These are phyloP conservation scores for Xerocomellus amylosporus DNA, from an alignment of 768 basidiomycete genomes.

Conservation along the genomic window DNA sequence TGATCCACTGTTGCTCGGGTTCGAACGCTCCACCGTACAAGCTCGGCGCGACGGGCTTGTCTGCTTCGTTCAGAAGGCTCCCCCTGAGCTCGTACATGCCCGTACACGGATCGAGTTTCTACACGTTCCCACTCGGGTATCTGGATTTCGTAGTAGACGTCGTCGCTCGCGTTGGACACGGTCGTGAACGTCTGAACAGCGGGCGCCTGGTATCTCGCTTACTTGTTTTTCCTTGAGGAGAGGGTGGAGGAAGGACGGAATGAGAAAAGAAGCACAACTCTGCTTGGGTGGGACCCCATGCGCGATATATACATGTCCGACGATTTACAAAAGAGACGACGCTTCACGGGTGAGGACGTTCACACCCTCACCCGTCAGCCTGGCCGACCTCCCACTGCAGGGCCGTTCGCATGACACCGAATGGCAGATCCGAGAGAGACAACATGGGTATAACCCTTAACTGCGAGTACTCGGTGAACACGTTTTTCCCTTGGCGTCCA, in stretches of 20 bases:
- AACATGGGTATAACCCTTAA: neutral
- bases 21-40: conserved; percentile 27
- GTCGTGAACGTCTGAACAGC: conserved; percentile 18
- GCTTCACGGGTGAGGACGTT: neutral
- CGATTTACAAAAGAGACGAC: neutral
- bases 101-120: conserved; percentile 31
- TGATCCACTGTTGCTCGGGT: conserved; percentile 33
- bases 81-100: conserved; percentile 32
- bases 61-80: conserved; percentile 31
- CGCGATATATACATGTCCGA: neutral
- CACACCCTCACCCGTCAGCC: neutral
- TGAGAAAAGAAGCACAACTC: neutral
- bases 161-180: conserved; percentile 37
- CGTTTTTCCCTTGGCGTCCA: too few species aligned
- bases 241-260: neutral
- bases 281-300: neutral
- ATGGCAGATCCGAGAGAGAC: neutral
- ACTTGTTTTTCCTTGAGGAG: neutral
- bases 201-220: too few species aligned
- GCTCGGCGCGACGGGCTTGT: conserved; percentile 31
- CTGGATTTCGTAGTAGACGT: conserved; percentile 40
- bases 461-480: too few species aligned
- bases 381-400: too few species aligned
- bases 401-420: neutral
- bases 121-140: conserved; percentile 39